A percentile compares a stretch with the other conserved stretches of the same genome.
Evolutionary conservation across 495 filamentous ascomycete genomes (phyloP).

Genomic region (Talaromyces ruber): DNA sequence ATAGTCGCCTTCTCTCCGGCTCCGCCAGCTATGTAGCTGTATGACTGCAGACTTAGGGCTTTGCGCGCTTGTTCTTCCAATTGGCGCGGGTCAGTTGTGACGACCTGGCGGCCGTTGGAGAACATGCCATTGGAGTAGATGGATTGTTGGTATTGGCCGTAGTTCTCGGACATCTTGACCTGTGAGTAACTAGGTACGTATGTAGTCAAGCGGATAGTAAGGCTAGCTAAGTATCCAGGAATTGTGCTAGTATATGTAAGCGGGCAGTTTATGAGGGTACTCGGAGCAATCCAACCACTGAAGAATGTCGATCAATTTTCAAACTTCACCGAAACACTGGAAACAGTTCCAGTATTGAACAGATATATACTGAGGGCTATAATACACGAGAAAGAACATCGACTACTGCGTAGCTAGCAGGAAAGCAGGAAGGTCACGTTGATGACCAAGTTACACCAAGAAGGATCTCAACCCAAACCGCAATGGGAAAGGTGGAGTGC

Average conservation of each 20-base stretch:
- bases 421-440: no score
- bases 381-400: no score
- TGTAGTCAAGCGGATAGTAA: no score
- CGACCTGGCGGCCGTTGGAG: slow-evolving; percentile 34
- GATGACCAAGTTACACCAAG: not conserved
- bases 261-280: not conserved
- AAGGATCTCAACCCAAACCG: not conserved
- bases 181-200: no score
- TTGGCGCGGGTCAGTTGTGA: slow-evolving; percentile 53
- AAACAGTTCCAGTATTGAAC: not conserved
- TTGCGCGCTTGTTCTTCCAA: slow-evolving; percentile 48
- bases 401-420: no score
- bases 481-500: not conserved
- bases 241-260: not conserved
- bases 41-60: slow-evolving; percentile 37
- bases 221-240: no score
- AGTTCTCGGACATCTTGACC: slow-evolving; percentile 27
- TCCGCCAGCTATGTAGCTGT: slow-evolving; percentile 56
- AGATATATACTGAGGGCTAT: not conserved
- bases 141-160: slow-evolving; percentile 37
- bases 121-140: slow-evolving; percentile 44
- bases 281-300: not conserved
- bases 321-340: not conserved
- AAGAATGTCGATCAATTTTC: not conserved
- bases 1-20: slow-evolving; percentile 58